Base-by-base conservation (phyloP, 768 basidiomycete species). In the Mrakia gelida region DNA sequence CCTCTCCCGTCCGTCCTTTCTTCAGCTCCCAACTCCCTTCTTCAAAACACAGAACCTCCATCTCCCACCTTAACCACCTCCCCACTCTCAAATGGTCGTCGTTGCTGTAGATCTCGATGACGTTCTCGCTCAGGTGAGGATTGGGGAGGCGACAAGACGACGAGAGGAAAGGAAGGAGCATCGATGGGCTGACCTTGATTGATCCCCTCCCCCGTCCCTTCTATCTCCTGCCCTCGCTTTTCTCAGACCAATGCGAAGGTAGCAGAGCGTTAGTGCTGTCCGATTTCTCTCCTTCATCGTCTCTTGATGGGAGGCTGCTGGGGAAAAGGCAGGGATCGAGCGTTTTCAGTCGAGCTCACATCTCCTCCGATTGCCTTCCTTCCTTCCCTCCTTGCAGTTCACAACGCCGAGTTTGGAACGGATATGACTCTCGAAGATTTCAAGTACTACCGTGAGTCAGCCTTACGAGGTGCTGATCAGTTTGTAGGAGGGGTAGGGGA, bases 241-340 rank as follows among this genome's bases (percentile, higher is more conserved):
- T 54, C 65, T n/a, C 71, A 78, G 77, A 78, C 77, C 30, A 78
- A 78, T 49, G 52, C 45, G n/a, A 62, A 73, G 52, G 73, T 78
- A 18, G 59, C 72, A 11, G 43, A 73, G 32, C 73, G 76, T 77
- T 16, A 30, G 76, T 72, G 13, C 23, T 34, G 2, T 6, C 41
- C n/a, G n/a, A n/a, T n/a, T n/a, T n/a, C n/a, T n/a, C n/a, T n/a
- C n/a, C n/a, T n/a, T n/a, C n/a, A n/a, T n/a, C n/a, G n/a, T n/a
- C n/a, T n/a, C n/a, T n/a, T n/a, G n/a, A n/a, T n/a, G n/a, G n/a
- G n/a, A n/a, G n/a, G n/a, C n/a, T n/a, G n/a, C n/a, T n/a, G n/a
- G n/a, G n/a, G n/a, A n/a, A n/a, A n/a, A n/a, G n/a, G n/a, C n/a
- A n/a, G n/a, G n/a, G n/a, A n/a, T n/a, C n/a, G n/a, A n/a, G n/a